Conservation (phyloP, 768 basidiomycete species). For the Mycena kentingensis region DNA sequence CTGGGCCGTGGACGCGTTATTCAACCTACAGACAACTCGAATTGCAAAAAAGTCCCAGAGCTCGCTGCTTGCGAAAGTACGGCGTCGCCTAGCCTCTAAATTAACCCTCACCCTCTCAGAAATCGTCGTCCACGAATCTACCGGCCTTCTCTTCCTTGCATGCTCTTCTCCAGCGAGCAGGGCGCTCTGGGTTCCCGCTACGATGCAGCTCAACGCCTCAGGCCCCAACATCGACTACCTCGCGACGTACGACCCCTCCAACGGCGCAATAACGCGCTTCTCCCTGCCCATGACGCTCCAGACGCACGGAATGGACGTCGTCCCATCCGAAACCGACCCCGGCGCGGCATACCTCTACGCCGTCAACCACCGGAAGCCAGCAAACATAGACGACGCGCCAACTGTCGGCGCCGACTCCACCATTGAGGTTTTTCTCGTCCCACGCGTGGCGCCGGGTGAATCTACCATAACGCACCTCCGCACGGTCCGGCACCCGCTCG, state of each 20-base stretch:
- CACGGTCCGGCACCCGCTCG: slow-evolving; percentile 57
- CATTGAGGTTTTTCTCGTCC: slow-evolving; percentile 74
- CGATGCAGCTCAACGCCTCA: slow-evolving; percentile 37
- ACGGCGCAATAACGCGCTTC: slow-evolving; percentile 48
- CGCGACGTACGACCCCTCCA: slow-evolving; percentile 57
- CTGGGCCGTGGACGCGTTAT: slow-evolving; percentile 50
- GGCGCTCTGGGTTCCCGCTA: slow-evolving; percentile 53
- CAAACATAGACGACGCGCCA: slow-evolving; percentile 35
- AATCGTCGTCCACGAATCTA: slow-evolving; percentile 56
- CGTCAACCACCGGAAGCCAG: slow-evolving; percentile 69
- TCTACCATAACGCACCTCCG: slow-evolving; percentile 50
- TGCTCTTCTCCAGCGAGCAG: slow-evolving; percentile 57
- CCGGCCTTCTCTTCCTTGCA: slow-evolving; percentile 61
- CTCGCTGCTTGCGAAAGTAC: slow-evolving; percentile 71
- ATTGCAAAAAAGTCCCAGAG: slow-evolving; percentile 53
- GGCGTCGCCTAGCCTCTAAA: slow-evolving; percentile 19
- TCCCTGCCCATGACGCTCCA: slow-evolving; percentile 46
- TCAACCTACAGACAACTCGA: slow-evolving; percentile 45
- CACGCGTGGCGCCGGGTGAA: slow-evolving; percentile 48
- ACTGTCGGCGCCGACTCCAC: slow-evolving; percentile 68
- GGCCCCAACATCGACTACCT: slow-evolving; percentile 53
- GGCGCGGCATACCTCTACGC: slow-evolving; percentile 62
- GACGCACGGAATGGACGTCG: slow-evolving; percentile 71
- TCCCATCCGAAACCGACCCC: slow-evolving; percentile 50
- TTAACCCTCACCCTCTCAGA: slow-evolving; percentile 38